phyloP scores from a whole-genome alignment of 2,329 filamentous ascomycete genomes.

The Colletotrichum sp. region DNA sequence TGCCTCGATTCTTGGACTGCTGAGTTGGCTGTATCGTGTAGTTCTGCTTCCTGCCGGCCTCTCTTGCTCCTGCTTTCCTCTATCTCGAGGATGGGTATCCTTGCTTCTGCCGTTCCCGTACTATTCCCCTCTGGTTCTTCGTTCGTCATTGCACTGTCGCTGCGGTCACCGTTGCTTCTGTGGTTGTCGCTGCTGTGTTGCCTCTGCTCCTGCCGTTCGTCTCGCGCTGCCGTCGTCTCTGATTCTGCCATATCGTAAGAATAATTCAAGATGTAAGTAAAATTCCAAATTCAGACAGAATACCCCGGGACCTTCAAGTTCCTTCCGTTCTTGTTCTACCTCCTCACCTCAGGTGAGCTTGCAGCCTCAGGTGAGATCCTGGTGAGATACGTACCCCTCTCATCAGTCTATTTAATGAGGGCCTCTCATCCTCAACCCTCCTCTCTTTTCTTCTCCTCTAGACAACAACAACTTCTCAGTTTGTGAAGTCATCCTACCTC shows the following conservation, averaged over 20 bases:
- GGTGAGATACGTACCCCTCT: background rate
- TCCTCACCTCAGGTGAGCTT: background rate
- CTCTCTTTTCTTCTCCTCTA: background rate
- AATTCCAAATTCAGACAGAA: background rate
- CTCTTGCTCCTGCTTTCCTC: background rate
- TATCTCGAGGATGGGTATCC: accelerated
- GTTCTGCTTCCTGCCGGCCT: background rate
- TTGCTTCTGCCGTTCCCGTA: background rate
- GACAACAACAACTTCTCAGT: background rate
- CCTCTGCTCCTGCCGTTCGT: background rate
- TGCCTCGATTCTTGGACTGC: background rate
- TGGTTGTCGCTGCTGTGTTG: background rate
- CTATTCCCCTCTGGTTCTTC: background rate
- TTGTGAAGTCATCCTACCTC: background rate
- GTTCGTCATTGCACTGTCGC: background rate
- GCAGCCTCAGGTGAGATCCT: background rate
- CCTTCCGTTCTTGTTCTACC: background rate
- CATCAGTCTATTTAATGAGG: background rate
- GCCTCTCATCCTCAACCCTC: background rate
- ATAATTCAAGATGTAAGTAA: background rate
- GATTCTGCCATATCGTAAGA: background rate
- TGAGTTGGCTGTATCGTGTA: background rate
- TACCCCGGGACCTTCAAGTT: background rate
- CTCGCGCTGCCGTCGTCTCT: background rate
- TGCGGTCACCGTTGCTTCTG: background rate